Base-by-base conservation (phyloP, 192 early-diverging fungal genomes). In the Backusella parvicylindrica region DNA sequence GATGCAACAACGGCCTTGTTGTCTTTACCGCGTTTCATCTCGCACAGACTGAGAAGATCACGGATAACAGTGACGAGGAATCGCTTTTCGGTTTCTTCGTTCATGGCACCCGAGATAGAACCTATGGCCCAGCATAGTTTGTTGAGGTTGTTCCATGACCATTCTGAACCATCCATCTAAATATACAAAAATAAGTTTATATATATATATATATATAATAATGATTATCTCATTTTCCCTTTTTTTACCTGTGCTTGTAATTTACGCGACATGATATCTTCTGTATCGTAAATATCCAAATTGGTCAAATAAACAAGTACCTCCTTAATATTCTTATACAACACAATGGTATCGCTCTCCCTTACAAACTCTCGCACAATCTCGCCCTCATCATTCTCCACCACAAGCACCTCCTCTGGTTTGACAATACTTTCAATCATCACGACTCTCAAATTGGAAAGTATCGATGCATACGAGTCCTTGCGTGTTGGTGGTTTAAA, bases 401-500 rank as follows among this genome's bases (percentile, higher is more conserved):
- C 96, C 60, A 99, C 91, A 28, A 99, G 86, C 71, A 94, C 94
- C 84, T 99, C 98, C 81, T 99, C 97, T 47, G 98, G 98, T 69
- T 95, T 94, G 37, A 97, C 97, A 97, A 99, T 99, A 64, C 93
- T 89, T 81, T 97, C 96, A 77, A 99, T 99, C 96, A 99, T 97
- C 18, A 98, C 95, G 12, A 92, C 84, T 49, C 98, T 94, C 65
- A 99, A 88, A 26, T 88, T 88, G 7, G 94, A 89, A 28, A 99
- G 87, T 7, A 96, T 83, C 32, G 91, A 88, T 15, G 87, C 82
- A 77, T 99, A 99, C 74, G 95, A 85, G 74, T 90, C 86, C 64
- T 95, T 95, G 64, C 97, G 90, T 21, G n/a, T 66, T 6, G 32
- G 28, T 35, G 7, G 11, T 26, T 38, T 21, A 5, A 68, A 3